Conservation (phyloP, 768 basidiomycete species). For the Mycena epipterygia region DNA sequence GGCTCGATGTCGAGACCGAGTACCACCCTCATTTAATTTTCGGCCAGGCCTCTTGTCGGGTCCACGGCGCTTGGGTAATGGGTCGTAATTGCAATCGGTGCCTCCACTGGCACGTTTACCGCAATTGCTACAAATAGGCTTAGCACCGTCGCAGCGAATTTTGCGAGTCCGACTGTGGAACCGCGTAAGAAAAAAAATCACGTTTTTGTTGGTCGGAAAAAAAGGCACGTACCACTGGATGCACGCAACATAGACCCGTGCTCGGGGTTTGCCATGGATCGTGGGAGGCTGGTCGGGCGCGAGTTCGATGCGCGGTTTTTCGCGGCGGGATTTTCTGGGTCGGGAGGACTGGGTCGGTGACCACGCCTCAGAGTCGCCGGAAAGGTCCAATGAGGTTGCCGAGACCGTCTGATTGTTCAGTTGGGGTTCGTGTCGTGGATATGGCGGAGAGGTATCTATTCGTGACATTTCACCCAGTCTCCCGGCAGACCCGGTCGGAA, state of each 20-base stretch:
- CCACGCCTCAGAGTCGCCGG: constrained; percentile 34
- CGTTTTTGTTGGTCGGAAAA: too few species aligned
- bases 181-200: constrained; percentile 31
- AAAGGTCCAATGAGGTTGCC: constrained; percentile 28
- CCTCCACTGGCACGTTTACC: constrained; percentile 60
- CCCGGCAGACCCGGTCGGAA: constrained; percentile 18
- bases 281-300: constrained; percentile 85
- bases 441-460: constrained; percentile 29
- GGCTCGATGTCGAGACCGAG: constrained; percentile 53
- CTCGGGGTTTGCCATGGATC: constrained; percentile 82
- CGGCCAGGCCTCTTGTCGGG: constrained; percentile 84
- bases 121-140: constrained; percentile 83
- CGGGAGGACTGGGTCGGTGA: constrained; percentile 27
- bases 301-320: constrained; percentile 74
- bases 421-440: constrained; percentile 26
- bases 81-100: constrained; percentile 75
- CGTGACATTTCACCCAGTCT: constrained; percentile 28
- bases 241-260: constrained; percentile 85
- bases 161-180: constrained; percentile 79
- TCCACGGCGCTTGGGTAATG: constrained; percentile 81
- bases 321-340: constrained; percentile 61
- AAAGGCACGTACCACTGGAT: constrained; percentile 81
- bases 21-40: constrained; percentile 51
- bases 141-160: constrained; percentile 87
- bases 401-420: constrained; percentile 22